These are phyloP conservation scores for Chlorella sp. DNA, from an alignment of 139 green algal genomes.

Conservation along the genomic window DNA sequence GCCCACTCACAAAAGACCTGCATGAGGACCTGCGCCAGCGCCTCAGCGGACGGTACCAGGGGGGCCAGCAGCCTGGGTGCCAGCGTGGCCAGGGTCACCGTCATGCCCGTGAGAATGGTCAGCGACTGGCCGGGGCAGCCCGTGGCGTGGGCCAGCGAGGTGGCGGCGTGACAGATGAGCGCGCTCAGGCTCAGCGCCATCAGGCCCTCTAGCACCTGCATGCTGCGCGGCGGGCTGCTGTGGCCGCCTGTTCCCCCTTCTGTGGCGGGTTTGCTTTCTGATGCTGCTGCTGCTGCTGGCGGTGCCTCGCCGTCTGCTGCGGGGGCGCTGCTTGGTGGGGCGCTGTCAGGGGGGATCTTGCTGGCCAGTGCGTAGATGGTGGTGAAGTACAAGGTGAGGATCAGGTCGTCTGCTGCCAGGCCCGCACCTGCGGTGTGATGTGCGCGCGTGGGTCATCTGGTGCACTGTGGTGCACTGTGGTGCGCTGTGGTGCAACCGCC, in stretches of 20 bases:
- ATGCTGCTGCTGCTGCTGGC: not conserved
- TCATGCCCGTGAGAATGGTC: conserved; percentile 61
- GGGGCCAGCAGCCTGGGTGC: conserved; percentile 39
- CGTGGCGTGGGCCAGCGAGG: conserved; percentile 6
- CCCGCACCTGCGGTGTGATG: conserved; percentile 52
- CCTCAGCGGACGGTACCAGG: conserved; percentile 61
- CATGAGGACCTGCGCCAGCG: conserved; percentile 77
- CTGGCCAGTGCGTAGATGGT: conserved; percentile 65
- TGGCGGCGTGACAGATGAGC: conserved; percentile 45
- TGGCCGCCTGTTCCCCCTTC: no score
- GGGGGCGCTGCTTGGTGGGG: no score
- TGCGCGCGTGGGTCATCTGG: no score
- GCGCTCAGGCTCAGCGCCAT: conserved; percentile 38
- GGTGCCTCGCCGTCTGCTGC: no score
- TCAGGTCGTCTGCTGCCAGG: conserved; percentile 90
- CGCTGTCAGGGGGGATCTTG: conserved; percentile 42
- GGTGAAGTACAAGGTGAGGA: conserved; percentile 81
- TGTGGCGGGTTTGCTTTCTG: not conserved
- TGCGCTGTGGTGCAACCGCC: no score
- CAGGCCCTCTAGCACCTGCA: conserved; percentile 37
- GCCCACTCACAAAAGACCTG: conserved; percentile 31
- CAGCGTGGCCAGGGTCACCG: conserved; percentile 62
- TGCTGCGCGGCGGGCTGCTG: no score
- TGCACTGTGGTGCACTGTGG: no score
- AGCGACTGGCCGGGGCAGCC: conserved; percentile 38